Evolutionary conservation across 192 early-diverging fungal species (phyloP).

Genomic region (Coemansia sp.): DNA sequence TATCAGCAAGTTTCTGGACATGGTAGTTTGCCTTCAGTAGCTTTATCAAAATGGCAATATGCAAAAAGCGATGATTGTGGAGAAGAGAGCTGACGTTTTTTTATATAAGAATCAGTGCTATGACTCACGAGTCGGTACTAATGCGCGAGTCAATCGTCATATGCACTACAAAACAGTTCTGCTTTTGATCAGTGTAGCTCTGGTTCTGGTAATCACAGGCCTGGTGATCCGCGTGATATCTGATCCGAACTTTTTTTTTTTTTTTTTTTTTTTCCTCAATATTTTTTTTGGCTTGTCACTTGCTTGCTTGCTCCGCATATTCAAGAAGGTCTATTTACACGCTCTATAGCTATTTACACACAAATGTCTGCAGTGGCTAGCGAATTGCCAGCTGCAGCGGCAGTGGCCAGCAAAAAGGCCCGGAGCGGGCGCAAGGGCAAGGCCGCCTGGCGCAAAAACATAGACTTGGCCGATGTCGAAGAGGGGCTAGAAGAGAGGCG

Average conservation of each 20-base stretch:
- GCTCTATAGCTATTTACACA: not conserved
- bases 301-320: not conserved
- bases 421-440: constrained; percentile 82
- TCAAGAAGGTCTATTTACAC: not conserved
- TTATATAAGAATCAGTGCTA: not conserved
- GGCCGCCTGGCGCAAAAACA: constrained; percentile 90
- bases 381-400: not conserved
- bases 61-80: not conserved
- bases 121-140: not conserved
- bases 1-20: constrained; percentile 51
- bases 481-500: constrained; percentile 64
- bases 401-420: constrained; percentile 36
- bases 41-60: not conserved
- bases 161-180: not conserved
- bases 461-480: constrained; percentile 81
- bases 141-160: too few species aligned
- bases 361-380: constrained; percentile 26
- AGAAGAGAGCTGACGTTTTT: not conserved
- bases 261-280: not conserved
- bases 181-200: too few species aligned
- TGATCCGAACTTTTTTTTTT: constrained; percentile 6
- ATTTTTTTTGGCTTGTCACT: not conserved
- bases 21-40: not conserved
- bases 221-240: not conserved
- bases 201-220: not conserved